Base-by-base conservation (phyloP, 176 grass and related monocot species). In the Poa annua region DNA sequence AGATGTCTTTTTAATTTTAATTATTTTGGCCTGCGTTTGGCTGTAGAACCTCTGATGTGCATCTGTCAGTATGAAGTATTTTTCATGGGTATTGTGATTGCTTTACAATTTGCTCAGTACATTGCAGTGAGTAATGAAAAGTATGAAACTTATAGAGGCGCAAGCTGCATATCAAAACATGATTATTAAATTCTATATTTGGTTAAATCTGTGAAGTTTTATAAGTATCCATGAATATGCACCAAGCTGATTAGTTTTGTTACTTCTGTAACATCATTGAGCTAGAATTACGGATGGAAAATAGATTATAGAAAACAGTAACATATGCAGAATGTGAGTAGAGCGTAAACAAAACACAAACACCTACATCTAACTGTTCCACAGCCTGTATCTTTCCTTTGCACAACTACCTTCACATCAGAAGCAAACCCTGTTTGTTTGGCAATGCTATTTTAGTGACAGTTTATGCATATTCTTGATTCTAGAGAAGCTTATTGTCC, bases 401-500 rank as follows among this genome's bases (percentile, higher is more conserved):
- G 24, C 51, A 32, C 41, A 17, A 14, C 22, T 34, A 59, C 32
- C 17, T 82, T 77, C 5, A 35, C 44, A 35, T 52, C 34, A 47
- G 45, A 72, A 51, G 47, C 56, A 64, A 22, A 6, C 20, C 17
- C 57, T 60, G 17, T 78, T 83, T 11, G 9, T 62, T 33, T 78
- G 7, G 14, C 11, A 63, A 33, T 66, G 29, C 15, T 47, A 32
- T 69, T 69, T 55, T 80, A 51, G 32, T 76, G 44, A 67, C 42
- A 44, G 34, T 24, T 65, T 59, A 3, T 7, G 13, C 71, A 29
- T 35, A 47, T 84, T 76, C 33, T 77, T 90, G 22, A 60, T 88
- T 56, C 0, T 70, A 98, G 92, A 98, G 84, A 98, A 95, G 83
- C 90, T 98, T 36, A 92, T 99, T 82, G 93, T 99, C 49, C 85